A percentile compares a stretch with the other conserved stretches of the same genome.
These are phyloP conservation scores for Ajuga reptans DNA, from an alignment of 305 asterid species.

Conservation along the genomic window DNA sequence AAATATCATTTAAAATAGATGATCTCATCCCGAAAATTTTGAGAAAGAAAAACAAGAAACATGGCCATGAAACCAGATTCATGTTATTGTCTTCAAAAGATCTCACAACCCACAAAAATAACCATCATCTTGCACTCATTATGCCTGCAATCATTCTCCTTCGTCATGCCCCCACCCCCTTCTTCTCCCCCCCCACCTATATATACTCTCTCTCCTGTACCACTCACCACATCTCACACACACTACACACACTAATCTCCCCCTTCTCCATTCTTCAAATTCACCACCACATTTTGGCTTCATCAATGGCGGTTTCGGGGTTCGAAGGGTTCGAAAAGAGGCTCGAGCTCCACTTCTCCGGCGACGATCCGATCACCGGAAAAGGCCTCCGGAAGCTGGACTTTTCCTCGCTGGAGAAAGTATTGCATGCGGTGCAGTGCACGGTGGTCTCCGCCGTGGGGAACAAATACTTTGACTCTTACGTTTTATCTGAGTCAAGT, in stretches of 20 bases:
- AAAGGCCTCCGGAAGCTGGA: slow-evolving; percentile 68
- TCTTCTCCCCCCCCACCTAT: slow-evolving; percentile 20
- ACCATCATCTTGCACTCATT: slow-evolving; percentile 87
- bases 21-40: too few relatives aligned
- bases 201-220: slow-evolving; percentile 39
- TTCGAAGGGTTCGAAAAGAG: slow-evolving; percentile 94
- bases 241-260: neutral
- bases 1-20: too few relatives aligned
- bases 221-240: slow-evolving; percentile 23
- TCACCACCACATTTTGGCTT: neutral
- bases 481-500: slow-evolving; percentile 81
- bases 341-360: slow-evolving; percentile 73
- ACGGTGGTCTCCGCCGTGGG: slow-evolving; percentile 89
- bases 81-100: slow-evolving; percentile 51
- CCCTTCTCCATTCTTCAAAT: neutral
- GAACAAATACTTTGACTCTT: slow-evolving; percentile 67
- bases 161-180: slow-evolving; percentile 45
- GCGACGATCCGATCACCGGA: slow-evolving; percentile 50
- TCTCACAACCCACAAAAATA: slow-evolving; percentile 29
- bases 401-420: slow-evolving; percentile 50
- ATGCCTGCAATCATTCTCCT: slow-evolving; percentile 61
- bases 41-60: slow-evolving; percentile 1
- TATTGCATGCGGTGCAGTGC: slow-evolving; percentile 83
- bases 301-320: slow-evolving; percentile 74
- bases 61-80: slow-evolving; percentile 38